Evolutionary conservation across 352 stramenopile genomes (phyloP), one percentile per base, ranked within the genome.

Genomic region (Elongisporangium anandrum): DNA sequence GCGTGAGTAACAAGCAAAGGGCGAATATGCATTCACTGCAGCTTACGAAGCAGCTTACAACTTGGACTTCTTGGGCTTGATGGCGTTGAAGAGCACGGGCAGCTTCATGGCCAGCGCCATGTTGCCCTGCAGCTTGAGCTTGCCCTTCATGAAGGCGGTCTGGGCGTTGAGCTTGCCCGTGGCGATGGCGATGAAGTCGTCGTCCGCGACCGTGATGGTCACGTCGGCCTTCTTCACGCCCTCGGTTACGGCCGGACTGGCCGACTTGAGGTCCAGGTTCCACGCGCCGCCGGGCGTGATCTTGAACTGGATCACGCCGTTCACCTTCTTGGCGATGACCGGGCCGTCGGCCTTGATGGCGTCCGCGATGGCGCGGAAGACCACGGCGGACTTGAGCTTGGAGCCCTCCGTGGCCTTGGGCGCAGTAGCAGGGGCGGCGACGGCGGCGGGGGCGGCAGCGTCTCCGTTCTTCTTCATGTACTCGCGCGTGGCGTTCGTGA

Each of bases 51-150:
- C 13, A 23, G 51, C 57, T 72, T 80, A 93, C 65, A 93, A 64
- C 75, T 91, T 94, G 60, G 85, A 77, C 29, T 73, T 75, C 34
- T 45, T 45, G 29, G 79, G 82, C 72, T 94, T 92, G 49, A 96
- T 88, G 24, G 90, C 90, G 70, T 90, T 92, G 56, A 98, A 88
- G 55, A 98, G 81, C 47, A 96, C 70, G 10, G 83, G 92, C n/a
- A 98, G 73, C 83, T 98, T 98, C 88, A 97, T 97, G 24, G 94
- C 94, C 38, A 98, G 77, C 57, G 77, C 80, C 94, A 98, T 98
- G 65, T 98, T 98, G 57, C 94, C 94, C 76, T 98, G 97, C 52
- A 98, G 85, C 69, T 98, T 98, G 53, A 98, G 75, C 68, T 97
- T 97, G 59, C 91, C 90, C 81, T 97, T 96, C 89, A 98, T 96